Evolutionary conservation across 352 stramenopile species (phyloP), one percentile per base, ranked within the genome.

Genomic region (Pythium angustatum): DNA sequence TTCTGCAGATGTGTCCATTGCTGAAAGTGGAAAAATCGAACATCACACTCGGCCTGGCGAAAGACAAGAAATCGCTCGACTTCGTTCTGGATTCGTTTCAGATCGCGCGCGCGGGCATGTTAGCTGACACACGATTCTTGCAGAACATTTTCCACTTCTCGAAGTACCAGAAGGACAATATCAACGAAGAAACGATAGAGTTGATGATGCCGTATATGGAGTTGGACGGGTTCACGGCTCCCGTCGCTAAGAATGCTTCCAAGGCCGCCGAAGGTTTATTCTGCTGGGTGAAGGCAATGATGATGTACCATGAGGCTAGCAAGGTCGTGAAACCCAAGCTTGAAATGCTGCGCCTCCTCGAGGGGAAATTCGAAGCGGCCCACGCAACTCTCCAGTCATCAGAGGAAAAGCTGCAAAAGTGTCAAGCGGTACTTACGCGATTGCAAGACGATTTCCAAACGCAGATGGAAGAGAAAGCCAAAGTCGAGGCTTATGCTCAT

Each of bases 241-340:
- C 80, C 1, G 87, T 88, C 5, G 91, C 91, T 10, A 80, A 87
- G 43, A 98, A 97, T 62, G 91, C 91, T 0, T 97, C 88, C 3
- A 92, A 93, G 67, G 92, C 92, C 1, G 91, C 91, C 6, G 90
- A 97, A 66, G 91, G 91, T 0, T 66, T 98, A 9, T 97, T 94
- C 40, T 94, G 78, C 38, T 98, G 91, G 90, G 86, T 93, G 14
- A 81, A 87, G 31, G 92, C 92, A 2, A 97, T 98, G 90, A 91
- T 74, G 52, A 87, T 95, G 74, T 98, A 98, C 61, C 85, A 97
- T 66, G 85, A 95, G 57, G 92, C 90, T 0, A 95, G 85, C 2
- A 98, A 97, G 58, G 85, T 97, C n/a, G 91, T 98, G 1, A 97
- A 97, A 66, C 92, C 92, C 2, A 98, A 98, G 62, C 77, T 97